phyloP scores from a whole-genome alignment of 176 grass and related monocot species.

The Alopecurus myosuroides region DNA sequence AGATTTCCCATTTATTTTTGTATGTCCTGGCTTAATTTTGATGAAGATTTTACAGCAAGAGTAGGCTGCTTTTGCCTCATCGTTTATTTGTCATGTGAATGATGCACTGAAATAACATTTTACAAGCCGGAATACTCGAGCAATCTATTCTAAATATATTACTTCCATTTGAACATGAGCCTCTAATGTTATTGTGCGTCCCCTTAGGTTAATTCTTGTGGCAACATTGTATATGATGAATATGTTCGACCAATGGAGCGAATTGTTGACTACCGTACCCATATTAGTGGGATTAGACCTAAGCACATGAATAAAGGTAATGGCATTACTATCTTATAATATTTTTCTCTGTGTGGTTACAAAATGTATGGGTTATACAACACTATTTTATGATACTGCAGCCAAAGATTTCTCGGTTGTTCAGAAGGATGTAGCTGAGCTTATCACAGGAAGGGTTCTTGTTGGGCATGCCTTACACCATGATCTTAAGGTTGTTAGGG shows the following conservation, averaged over 20 bases:
- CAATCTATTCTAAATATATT: neutral
- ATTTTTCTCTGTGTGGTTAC: neutral
- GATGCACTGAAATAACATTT: neutral
- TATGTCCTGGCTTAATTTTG: neutral
- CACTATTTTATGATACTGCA: conserved; percentile 31
- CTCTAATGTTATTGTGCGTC: conserved; percentile 16
- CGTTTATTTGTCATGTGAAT: neutral
- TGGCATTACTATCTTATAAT: neutral
- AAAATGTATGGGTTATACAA: conserved; percentile 20
- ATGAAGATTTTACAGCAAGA: neutral
- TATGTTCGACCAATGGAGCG: conserved; percentile 69
- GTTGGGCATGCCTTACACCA: conserved; percentile 95
- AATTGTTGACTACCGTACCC: conserved; percentile 81
- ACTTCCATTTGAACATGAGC: neutral
- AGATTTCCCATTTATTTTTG: conserved; percentile 17
- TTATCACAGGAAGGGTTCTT: conserved; percentile 80
- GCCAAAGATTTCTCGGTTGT: conserved; percentile 76
- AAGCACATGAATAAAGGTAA: conserved; percentile 93
- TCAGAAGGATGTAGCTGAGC: conserved; percentile 73
- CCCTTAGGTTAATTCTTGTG: conserved; percentile 79
- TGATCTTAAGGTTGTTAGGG: conserved; percentile 78
- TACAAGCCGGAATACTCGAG: neutral
- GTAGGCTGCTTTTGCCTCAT: neutral
- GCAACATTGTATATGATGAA: conserved; percentile 78
- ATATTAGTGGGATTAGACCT: conserved; percentile 89